These are phyloP conservation scores for Aspergillus campestris DNA, from an alignment of 495 filamentous ascomycete species.

Conservation along the genomic window DNA sequence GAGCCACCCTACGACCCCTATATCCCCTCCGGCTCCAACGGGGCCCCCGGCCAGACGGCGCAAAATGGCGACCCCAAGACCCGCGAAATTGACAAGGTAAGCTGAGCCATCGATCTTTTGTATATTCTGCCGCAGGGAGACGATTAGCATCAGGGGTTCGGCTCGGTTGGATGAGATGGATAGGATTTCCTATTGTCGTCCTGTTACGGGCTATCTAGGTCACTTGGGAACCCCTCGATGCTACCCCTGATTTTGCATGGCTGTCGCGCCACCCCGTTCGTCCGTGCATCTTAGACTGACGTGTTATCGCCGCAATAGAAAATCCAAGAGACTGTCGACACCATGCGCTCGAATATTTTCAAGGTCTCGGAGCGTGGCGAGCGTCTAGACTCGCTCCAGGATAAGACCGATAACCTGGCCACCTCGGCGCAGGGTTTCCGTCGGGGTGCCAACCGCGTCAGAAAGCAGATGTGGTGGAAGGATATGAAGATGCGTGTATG, in stretches of 20 bases:
- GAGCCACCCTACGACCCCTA: constrained; percentile 87
- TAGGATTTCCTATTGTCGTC: too few species aligned
- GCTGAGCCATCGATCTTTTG: constrained; percentile 18
- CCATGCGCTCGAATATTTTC: constrained; percentile 93
- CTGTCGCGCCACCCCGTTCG: too few species aligned
- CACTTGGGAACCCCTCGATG: too few species aligned
- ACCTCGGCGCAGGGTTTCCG: constrained; percentile 88
- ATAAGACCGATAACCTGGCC: constrained; percentile 93
- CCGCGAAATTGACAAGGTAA: constrained; percentile 71
- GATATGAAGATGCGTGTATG: constrained; percentile 99
- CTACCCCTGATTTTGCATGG: too few species aligned
- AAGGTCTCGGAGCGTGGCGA: constrained; percentile 88
- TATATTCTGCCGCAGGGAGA: not conserved
- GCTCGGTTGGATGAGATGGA: too few species aligned
- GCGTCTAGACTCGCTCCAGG: constrained; percentile 78
- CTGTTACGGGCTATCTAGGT: too few species aligned
- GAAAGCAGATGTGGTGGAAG: constrained; percentile 94
- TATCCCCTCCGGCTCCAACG: constrained; percentile 61
- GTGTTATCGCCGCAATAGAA: constrained; percentile 47
- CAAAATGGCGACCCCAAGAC: constrained; percentile 58
- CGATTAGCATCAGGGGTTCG: too few species aligned
- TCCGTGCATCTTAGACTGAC: not conserved
- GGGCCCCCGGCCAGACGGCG: constrained; percentile 36
- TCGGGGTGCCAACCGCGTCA: constrained; percentile 86
- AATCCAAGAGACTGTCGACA: constrained; percentile 89